Percentiles rank a stretch among this genome's conserved stretches.
These are phyloP conservation scores for Beauveria brongniartii DNA, from an alignment of 2,329 filamentous ascomycete genomes.

Conservation along the genomic window DNA sequence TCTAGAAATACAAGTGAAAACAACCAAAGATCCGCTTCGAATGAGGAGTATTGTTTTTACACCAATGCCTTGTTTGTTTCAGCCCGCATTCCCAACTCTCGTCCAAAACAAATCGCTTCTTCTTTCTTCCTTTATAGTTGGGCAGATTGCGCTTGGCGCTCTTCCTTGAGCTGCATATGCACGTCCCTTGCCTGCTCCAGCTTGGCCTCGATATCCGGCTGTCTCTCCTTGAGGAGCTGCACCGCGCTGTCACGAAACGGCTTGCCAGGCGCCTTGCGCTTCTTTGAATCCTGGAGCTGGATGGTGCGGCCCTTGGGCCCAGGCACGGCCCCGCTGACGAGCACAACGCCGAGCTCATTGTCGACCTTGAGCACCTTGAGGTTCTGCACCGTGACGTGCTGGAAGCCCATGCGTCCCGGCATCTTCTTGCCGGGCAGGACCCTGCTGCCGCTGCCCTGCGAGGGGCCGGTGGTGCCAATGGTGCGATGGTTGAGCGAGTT, in stretches of 20 bases:
- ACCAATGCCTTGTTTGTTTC: background rate
- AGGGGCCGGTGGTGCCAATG: constrained; percentile 81
- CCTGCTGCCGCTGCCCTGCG: constrained; percentile 85
- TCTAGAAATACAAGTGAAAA: constrained; percentile 30
- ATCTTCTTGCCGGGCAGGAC: constrained; percentile 96
- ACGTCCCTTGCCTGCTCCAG: constrained; percentile 40
- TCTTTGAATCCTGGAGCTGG: constrained; percentile 81
- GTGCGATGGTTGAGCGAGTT: constrained; percentile 90
- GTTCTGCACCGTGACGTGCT: constrained; percentile 85
- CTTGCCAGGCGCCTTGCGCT: constrained; percentile 57
- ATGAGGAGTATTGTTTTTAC: constrained; percentile 7
- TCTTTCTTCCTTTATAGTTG: constrained; percentile 21
- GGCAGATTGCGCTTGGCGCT: constrained; percentile 33
- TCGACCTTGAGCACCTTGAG: constrained; percentile 84
- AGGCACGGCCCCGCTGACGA: constrained; percentile 78
- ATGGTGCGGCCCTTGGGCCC: constrained; percentile 84
- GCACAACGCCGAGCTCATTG: constrained; percentile 74
- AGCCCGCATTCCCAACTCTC: background rate
- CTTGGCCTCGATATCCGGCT: constrained; percentile 36
- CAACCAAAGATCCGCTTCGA: constrained; percentile 16
- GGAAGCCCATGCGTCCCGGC: constrained; percentile 89
- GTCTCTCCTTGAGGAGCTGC: constrained; percentile 36
- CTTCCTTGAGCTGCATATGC: constrained; percentile 47
- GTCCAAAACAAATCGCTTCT: background rate
- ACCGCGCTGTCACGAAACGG: constrained; percentile 41